Evolutionary conservation across 2,329 filamentous ascomycete species (phyloP).

Genomic region (Magnaporthiopsis poae): DNA sequence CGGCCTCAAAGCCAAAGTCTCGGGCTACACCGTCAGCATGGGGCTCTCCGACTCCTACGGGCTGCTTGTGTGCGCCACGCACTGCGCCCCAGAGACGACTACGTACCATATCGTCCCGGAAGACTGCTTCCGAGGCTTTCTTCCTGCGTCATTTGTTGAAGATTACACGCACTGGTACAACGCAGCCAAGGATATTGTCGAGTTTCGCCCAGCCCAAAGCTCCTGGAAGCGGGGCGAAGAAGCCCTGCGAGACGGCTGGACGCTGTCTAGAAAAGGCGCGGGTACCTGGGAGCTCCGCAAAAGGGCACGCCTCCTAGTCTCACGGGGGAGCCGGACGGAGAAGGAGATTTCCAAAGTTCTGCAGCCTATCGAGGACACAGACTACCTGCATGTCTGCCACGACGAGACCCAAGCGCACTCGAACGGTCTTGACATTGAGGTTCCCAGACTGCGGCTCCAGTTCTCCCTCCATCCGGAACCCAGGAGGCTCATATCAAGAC

Average conservation of each 20-base stretch:
- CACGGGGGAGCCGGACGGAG: slow-evolving; percentile 25
- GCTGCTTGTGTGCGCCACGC: slow-evolving; percentile 23
- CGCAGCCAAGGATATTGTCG: slow-evolving; percentile 16
- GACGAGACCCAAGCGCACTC: slow-evolving; percentile 15
- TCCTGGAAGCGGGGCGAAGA: slow-evolving; percentile 18
- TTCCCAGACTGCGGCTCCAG: slow-evolving; percentile 37
- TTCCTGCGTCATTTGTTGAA: slow-evolving; percentile 29
- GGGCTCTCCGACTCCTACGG: slow-evolving; percentile 17
- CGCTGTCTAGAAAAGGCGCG: no score
- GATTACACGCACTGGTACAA: slow-evolving; percentile 39
- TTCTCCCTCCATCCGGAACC: slow-evolving; percentile 29
- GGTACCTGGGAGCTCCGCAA: slow-evolving; percentile 18
- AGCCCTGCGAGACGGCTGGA: no score
- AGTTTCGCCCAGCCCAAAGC: slow-evolving; percentile 21
- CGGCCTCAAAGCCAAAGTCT: slow-evolving; percentile 23
- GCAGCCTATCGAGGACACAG: slow-evolving; percentile 24
- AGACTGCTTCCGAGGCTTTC: slow-evolving; percentile 24
- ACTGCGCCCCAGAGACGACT: slow-evolving; percentile 3
- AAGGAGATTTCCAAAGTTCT: slow-evolving; percentile 23
- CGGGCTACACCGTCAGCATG: slow-evolving; percentile 27
- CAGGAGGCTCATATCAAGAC: slow-evolving; percentile 29
- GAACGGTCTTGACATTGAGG: slow-evolving; percentile 21
- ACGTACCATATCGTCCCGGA: slow-evolving; percentile 25
- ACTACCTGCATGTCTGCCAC: slow-evolving; percentile 26
- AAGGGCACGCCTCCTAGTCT: slow-evolving; percentile 20